Evolutionary conservation across 1,139 yeast genomes (phyloP).

Genomic region (Candida frijolesensis): DNA sequence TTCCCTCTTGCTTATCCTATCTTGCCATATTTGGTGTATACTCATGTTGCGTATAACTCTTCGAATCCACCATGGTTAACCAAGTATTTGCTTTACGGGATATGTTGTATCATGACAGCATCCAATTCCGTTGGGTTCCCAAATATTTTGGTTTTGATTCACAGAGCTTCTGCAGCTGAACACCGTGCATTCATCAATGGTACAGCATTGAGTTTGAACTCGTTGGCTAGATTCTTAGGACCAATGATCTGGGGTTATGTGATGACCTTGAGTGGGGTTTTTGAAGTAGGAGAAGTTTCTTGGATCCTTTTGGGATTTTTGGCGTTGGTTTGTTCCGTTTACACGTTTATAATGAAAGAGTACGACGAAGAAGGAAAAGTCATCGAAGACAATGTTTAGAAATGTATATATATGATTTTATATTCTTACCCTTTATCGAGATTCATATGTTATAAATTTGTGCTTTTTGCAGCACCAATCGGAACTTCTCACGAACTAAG

Average conservation of each 20-base stretch:
- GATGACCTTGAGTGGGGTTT: slow-evolving; percentile 50
- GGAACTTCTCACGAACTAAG: background rate
- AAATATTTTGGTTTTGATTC: slow-evolving; percentile 45
- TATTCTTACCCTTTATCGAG: background rate
- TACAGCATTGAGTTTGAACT: slow-evolving; percentile 48
- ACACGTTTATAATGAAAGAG: slow-evolving; percentile 36
- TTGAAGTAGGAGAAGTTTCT: slow-evolving; percentile 48
- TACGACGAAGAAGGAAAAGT: slow-evolving; percentile 24
- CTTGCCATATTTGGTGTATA: slow-evolving; percentile 53
- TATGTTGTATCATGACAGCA: slow-evolving; percentile 31
- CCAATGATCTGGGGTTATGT: slow-evolving; percentile 62
- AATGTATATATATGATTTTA: background rate
- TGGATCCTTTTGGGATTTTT: slow-evolving; percentile 50
- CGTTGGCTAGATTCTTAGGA: slow-evolving; percentile 59
- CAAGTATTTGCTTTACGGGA: slow-evolving; percentile 23
- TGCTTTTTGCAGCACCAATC: background rate
- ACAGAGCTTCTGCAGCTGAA: slow-evolving; percentile 45
- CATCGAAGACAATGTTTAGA: background rate
- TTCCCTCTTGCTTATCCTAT: slow-evolving; percentile 52
- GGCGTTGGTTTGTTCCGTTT: slow-evolving; percentile 32
- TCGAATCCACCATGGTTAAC: slow-evolving; percentile 26
- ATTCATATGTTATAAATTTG: background rate
- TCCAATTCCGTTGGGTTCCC: slow-evolving; percentile 42
- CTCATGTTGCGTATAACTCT: slow-evolving; percentile 34
- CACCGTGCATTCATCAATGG: slow-evolving; percentile 57